Evolutionary conservation across 2,329 filamentous ascomycete species (phyloP).

Genomic region (Ophiosphaerella korrae): DNA sequence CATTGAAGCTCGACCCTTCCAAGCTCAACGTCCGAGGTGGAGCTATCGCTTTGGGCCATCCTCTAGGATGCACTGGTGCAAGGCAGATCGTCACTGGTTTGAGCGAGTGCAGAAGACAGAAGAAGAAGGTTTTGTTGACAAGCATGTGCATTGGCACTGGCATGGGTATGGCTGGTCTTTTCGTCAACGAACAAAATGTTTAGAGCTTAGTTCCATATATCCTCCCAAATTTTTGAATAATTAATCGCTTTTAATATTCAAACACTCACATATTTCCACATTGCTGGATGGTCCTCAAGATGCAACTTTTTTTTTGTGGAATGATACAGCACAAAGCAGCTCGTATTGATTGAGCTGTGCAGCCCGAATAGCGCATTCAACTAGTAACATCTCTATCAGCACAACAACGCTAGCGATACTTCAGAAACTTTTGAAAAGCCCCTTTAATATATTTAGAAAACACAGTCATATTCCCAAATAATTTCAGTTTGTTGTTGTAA

Average conservation of each 20-base stretch:
- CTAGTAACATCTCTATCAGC: too few relatives aligned
- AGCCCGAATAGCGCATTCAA: too few relatives aligned
- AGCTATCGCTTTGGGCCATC: constrained; percentile 82
- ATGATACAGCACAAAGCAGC: too few relatives aligned
- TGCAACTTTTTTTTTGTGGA: too few relatives aligned
- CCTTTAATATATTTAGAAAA: too few relatives aligned
- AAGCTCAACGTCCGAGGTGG: constrained; percentile 85
- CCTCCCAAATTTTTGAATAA: background rate
- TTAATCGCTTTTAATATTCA: background rate
- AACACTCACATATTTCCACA: background rate
- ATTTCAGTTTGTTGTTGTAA: too few relatives aligned
- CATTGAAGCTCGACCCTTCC: constrained; percentile 69
- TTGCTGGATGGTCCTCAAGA: too few relatives aligned
- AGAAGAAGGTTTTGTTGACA: constrained; percentile 89
- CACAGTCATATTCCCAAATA: too few relatives aligned
- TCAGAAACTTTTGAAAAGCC: too few relatives aligned
- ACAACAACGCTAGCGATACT: too few relatives aligned
- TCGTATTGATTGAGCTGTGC: too few relatives aligned
- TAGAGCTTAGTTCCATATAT: background rate
- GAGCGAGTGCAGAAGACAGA: constrained; percentile 79
- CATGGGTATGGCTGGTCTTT: constrained; percentile 69
- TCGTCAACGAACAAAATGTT: constrained; percentile 65
- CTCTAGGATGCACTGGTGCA: constrained; percentile 77
- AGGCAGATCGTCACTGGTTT: constrained; percentile 88
- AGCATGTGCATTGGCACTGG: constrained; percentile 83